phyloP scores from a whole-genome alignment of 768 basidiomycete species.

The Mycena olivaceomarginata region DNA sequence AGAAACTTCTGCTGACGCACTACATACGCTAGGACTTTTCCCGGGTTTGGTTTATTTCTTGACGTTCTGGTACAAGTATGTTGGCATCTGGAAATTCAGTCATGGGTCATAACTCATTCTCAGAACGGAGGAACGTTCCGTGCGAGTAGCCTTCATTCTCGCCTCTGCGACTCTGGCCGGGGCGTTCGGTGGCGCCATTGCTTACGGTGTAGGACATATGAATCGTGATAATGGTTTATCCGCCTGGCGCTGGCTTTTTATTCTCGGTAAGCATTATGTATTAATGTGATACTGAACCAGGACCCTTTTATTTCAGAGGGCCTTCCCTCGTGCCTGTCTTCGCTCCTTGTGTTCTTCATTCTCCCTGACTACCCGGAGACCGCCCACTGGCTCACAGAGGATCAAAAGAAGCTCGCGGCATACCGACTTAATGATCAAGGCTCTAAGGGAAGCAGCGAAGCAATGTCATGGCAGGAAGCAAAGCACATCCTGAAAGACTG shows the following conservation, averaged over 20 bases:
- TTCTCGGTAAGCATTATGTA: conserved; percentile 38
- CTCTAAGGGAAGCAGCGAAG: conserved; percentile 46
- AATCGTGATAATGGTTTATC: conserved; percentile 46
- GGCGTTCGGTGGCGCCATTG: conserved; percentile 58
- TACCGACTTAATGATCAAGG: conserved; percentile 50
- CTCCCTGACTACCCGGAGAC: conserved; percentile 73
- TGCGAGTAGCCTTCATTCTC: conserved; percentile 52
- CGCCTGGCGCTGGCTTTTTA: conserved; percentile 55
- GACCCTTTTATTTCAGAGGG: conserved; percentile 56
- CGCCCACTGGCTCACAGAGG: conserved; percentile 62
- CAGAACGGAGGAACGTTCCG: conserved; percentile 36
- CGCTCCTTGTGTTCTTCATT: conserved; percentile 53
- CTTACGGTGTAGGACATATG: conserved; percentile 55
- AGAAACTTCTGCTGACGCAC: not conserved
- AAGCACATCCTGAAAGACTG: conserved; percentile 57
- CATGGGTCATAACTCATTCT: not conserved
- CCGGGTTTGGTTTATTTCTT: conserved; percentile 64
- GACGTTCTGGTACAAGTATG: conserved; percentile 65
- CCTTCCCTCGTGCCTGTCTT: conserved; percentile 62
- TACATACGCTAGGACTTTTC: conserved; percentile 53
- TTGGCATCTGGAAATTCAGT: not conserved
- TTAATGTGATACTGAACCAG: not conserved
- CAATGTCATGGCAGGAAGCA: conserved; percentile 61
- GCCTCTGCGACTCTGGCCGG: conserved; percentile 60
- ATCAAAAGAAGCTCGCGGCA: conserved; percentile 64